phyloP scores from a whole-genome alignment of 2,329 filamentous ascomycete genomes.

The Thermoascus crustaceus region DNA sequence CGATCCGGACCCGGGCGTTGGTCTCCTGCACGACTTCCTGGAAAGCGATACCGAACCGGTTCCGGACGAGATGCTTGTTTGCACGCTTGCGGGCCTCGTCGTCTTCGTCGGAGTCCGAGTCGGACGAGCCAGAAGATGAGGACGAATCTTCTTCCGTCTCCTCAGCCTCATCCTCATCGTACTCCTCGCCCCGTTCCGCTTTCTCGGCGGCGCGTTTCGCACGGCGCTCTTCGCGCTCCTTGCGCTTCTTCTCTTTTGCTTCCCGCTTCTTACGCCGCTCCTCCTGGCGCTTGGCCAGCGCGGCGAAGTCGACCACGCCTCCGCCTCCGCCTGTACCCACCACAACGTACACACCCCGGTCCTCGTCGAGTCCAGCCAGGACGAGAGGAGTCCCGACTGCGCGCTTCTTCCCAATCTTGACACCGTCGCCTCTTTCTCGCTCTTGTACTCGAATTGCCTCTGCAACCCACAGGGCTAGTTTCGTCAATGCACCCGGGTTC shows the following conservation, averaged over 20 bases:
- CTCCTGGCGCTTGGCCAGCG: constrained; percentile 60
- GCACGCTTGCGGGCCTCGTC: constrained; percentile 45
- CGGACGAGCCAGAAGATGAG: constrained; percentile 31
- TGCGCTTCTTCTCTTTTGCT: constrained; percentile 54
- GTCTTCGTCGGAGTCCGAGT: constrained; percentile 49
- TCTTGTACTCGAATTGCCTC: constrained; percentile 90
- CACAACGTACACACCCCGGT: constrained; percentile 78
- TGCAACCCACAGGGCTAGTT: constrained; percentile 87
- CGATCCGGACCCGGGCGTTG: constrained; percentile 78
- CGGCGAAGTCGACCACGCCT: constrained; percentile 58
- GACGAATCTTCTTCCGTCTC: constrained; percentile 49
- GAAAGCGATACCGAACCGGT: constrained; percentile 90
- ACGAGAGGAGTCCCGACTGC: constrained; percentile 69
- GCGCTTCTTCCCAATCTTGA: constrained; percentile 36
- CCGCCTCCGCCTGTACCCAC: constrained; percentile 87
- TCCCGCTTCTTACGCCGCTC: constrained; percentile 56
- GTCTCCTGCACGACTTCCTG: constrained; percentile 92
- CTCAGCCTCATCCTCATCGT: constrained; percentile 53
- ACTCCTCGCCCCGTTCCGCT: constrained; percentile 43
- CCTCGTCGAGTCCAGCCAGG: constrained; percentile 81
- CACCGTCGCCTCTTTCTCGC: constrained; percentile 65
- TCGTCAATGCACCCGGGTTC: constrained; percentile 85
- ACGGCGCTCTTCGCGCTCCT: constrained; percentile 56
- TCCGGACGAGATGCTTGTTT: constrained; percentile 64
- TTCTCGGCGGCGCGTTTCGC: constrained; percentile 48